phyloP scores from a whole-genome alignment of 2,329 filamentous ascomycete species.

The Ceratocystis alfenasii region DNA sequence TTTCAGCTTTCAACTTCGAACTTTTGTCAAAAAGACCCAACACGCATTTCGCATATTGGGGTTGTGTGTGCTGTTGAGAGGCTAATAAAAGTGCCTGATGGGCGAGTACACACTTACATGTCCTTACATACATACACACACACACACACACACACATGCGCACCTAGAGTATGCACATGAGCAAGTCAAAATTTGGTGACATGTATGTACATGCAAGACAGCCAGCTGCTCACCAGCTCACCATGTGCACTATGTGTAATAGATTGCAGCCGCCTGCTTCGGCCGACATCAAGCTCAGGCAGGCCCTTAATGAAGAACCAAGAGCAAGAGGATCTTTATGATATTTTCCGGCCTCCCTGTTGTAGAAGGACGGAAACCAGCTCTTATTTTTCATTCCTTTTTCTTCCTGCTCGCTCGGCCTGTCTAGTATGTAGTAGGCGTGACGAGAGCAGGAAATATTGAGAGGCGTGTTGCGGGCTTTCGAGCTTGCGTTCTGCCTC shows the following conservation, averaged over 20 bases:
- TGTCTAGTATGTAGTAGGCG: not conserved
- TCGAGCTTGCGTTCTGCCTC: not conserved
- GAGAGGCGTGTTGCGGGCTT: not conserved
- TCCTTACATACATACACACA: not conserved
- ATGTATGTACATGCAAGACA: no score
- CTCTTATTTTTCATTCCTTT: not conserved
- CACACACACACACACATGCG: no score
- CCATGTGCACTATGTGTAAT: no score
- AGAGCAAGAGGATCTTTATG: not conserved
- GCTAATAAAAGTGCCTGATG: not conserved
- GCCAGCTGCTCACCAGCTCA: no score
- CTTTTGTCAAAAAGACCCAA: not conserved
- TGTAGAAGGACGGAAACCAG: not conserved
- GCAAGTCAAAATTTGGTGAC: no score
- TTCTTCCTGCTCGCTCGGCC: not conserved
- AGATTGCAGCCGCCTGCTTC: not conserved
- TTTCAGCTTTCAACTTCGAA: not conserved
- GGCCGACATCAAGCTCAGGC: not conserved
- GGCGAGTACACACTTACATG: not conserved
- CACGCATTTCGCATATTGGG: not conserved
- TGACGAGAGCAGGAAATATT: not conserved
- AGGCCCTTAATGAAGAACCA: not conserved
- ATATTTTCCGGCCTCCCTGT: slow-evolving; percentile 10
- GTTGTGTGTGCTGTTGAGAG: not conserved
- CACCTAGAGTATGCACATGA: not conserved